A percentile compares a stretch with the other conserved stretches of the same genome.
Conservation (phyloP, 768 basidiomycete species). For the Tricholoma sp. region DNA sequence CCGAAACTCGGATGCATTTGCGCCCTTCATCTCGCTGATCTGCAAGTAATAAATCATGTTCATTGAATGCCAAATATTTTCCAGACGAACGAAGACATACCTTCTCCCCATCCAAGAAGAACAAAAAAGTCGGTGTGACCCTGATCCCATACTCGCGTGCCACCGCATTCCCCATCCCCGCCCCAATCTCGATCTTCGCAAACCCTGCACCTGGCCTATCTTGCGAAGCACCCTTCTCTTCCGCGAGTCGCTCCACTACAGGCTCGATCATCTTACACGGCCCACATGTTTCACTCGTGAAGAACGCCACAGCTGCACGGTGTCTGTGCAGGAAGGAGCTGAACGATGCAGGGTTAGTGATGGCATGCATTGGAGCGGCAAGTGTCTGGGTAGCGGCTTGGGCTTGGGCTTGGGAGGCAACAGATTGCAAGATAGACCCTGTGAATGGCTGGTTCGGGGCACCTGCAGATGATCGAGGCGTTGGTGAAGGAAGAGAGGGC, state of each 20-base stretch:
- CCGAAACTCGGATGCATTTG: conserved; percentile 59
- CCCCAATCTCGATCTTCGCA: conserved; percentile 76
- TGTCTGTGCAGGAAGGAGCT: conserved; percentile 58
- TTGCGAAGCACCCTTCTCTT: conserved; percentile 44
- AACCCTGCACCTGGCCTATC: conserved; percentile 59
- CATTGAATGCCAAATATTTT: not conserved
- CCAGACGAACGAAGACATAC: conserved; percentile 28
- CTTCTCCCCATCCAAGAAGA: conserved; percentile 76
- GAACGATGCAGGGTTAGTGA: conserved; percentile 74
- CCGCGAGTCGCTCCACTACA: conserved; percentile 72
- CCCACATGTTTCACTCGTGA: conserved; percentile 69
- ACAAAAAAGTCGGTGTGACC: conserved; percentile 86
- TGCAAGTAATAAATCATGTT: conserved; percentile 19
- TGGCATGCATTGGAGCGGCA: conserved; percentile 59
- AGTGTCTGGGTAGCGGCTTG: conserved; percentile 42
- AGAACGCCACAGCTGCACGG: conserved; percentile 73
- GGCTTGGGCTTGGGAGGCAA: conserved; percentile 43
- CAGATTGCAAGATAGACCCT: conserved; percentile 49
- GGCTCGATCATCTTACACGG: conserved; percentile 86
- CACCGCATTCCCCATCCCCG: conserved; percentile 57
- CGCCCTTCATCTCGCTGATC: conserved; percentile 71
- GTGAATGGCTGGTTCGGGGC: conserved; percentile 41
- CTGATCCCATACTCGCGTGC: conserved; percentile 60
- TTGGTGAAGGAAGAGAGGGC: conserved; percentile 24
- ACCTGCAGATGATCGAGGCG: conserved; percentile 25